phyloP scores from a whole-genome alignment of 2,329 filamentous ascomycete species.

The Verticillium dahliae region DNA sequence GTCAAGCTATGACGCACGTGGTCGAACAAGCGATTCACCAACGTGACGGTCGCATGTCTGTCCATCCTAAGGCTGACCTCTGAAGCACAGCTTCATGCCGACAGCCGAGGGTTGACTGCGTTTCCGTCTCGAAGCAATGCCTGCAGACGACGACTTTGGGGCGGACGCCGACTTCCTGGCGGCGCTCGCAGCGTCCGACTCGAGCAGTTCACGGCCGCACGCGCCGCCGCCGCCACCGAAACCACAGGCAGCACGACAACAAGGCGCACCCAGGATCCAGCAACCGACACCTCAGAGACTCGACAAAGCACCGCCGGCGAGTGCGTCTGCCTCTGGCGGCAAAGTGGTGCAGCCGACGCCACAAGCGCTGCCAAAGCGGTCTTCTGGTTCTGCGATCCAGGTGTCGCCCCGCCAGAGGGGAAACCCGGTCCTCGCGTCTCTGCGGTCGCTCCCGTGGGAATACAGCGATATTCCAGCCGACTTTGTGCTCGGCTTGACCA shows the following conservation, averaged over 20 bases:
- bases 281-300: constrained; percentile 50
- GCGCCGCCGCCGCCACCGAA: constrained; percentile 15
- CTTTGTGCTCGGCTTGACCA: constrained; percentile 80
- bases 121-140: neutral
- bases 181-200: constrained; percentile 45
- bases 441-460: constrained; percentile 85
- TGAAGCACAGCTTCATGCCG: too few relatives aligned
- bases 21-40: too few relatives aligned
- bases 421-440: constrained; percentile 80
- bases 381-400: constrained; percentile 69
- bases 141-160: constrained; percentile 50
- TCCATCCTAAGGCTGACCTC: too few relatives aligned
- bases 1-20: too few relatives aligned
- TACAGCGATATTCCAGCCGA: constrained; percentile 96
- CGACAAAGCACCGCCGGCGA: constrained; percentile 40
- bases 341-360: constrained; percentile 83
- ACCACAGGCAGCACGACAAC: constrained; percentile 27
- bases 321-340: constrained; percentile 22
- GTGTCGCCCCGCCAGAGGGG: constrained; percentile 92
- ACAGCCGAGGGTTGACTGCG: neutral
- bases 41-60: too few relatives aligned
- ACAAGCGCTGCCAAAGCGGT: constrained; percentile 65
- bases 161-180: constrained; percentile 50
- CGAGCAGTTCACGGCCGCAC: constrained; percentile 13
- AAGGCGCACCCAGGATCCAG: constrained; percentile 26